Base-by-base conservation (phyloP, 345 rosid genomes). In the Boechera stricta region DNA sequence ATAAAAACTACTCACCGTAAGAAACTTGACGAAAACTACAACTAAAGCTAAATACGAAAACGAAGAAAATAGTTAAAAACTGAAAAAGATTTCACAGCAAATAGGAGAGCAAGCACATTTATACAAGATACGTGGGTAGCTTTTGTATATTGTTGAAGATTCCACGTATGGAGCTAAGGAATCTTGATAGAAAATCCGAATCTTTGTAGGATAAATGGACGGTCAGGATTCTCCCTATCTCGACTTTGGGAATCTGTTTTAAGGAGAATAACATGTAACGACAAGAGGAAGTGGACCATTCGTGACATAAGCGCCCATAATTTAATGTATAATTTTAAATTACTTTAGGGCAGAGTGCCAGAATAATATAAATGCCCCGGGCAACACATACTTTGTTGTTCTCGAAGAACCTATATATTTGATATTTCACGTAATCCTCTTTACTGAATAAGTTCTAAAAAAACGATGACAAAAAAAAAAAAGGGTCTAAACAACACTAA, bases 101-200 rank as follows among this genome's bases (percentile, higher is more conserved):
- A 75, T 49, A 67, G 38, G 16, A 10, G 41, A 68, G 60, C 15
- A 18, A 76, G 61, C 62, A 70, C 48, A 70, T 16, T 70, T 15
- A 42, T 45, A 64, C 60, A 70, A 63, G 59, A 35, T 51, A 76
- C 41, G 64, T 69, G 48, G 21, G 57, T 35, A 58, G 33, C 16
- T 62, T 28, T 69, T 76, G 53, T 76, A 59, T 76, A 76, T 54
- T 24, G 70, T 62, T 61, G 53, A 77, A 77, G 80, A 77, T 77
- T 70, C 75, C 75, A 70, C 75, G 48, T 69, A 32, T 42, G 42
- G 57, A 33, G 57, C 53, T 62, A 26, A 24, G 53, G 75, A 70
- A 70, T 70, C 60, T 54, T 16, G 10, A 77, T 54, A 70, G 65
- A 63, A 71, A 77, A 77, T 70, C 28, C 71, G 69, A 77, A 77